A percentile compares a stretch with the other conserved stretches of the same genome.
Conservation (phyloP, 305 asterid species). For the Ilex paraguariensis region DNA sequence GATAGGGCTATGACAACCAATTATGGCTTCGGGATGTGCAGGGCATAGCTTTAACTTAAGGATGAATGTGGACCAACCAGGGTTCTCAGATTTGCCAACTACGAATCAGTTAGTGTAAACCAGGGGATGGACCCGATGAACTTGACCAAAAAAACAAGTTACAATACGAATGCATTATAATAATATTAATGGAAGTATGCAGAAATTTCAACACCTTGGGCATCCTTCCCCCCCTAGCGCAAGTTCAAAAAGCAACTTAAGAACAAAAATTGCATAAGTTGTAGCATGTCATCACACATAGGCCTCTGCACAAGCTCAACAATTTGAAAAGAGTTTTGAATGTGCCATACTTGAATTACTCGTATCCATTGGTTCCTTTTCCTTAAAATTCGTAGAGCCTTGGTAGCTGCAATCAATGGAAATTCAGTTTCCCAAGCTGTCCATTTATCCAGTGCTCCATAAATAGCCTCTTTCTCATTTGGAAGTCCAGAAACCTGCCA, state of each 20-base stretch:
- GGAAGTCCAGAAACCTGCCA: conserved; percentile 75
- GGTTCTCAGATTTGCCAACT: too few species aligned
- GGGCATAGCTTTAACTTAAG: too few species aligned
- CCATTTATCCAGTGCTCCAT: conserved; percentile 79
- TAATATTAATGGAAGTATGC: too few species aligned
- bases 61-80: too few species aligned
- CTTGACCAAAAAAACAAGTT: too few species aligned
- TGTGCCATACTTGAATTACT: conserved; percentile 60
- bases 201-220: too few species aligned
- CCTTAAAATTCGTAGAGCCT: conserved; percentile 68
- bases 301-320: not conserved
- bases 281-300: not conserved
- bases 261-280: not conserved
- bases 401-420: conserved; percentile 86
- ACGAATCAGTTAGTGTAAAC: too few species aligned
- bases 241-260: not conserved
- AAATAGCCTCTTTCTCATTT: conserved; percentile 75
- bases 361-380: conserved; percentile 68
- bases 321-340: not conserved
- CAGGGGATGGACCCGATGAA: too few species aligned
- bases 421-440: conserved; percentile 93
- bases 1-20: too few species aligned
- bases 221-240: too few species aligned
- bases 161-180: too few species aligned
- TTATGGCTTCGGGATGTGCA: too few species aligned